Percentiles rank a stretch among this genome's conserved stretches.
Evolutionary conservation across 225 moss, liverwort and hornwort genomes (phyloP).

Genomic region (Polytrichum formosum): DNA sequence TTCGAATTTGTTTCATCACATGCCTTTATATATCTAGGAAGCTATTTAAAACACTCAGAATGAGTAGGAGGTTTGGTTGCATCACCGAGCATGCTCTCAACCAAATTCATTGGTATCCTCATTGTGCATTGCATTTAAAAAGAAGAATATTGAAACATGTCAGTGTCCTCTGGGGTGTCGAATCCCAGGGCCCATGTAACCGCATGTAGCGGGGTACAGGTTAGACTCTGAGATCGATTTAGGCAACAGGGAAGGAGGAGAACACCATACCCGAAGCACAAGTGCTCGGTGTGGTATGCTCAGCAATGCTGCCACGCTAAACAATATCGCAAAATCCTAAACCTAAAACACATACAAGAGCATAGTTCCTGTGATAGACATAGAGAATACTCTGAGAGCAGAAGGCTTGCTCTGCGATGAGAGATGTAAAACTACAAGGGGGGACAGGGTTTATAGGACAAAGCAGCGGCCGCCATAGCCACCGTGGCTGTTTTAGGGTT

Average conservation of each 20-base stretch:
- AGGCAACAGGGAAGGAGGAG: constrained; percentile 68
- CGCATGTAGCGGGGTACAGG: constrained; percentile 23
- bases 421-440: background rate
- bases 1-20: constrained; percentile 38
- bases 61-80: constrained; percentile 29
- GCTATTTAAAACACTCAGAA: constrained; percentile 7
- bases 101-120: constrained; percentile 8
- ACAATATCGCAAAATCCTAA: background rate
- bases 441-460: background rate
- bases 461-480: background rate
- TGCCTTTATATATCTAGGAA: background rate
- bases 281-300: constrained; percentile 39
- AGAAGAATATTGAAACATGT: background rate
- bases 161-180: constrained; percentile 48
- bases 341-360: background rate
- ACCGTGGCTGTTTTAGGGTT: background rate
- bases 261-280: constrained; percentile 44
- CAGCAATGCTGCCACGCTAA: constrained; percentile 47
- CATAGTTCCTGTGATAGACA: fast-evolving
- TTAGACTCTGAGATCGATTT: constrained; percentile 26
- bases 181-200: constrained; percentile 36
- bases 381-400: background rate
- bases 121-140: background rate
- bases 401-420: background rate
- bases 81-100: constrained; percentile 25